Conservation (phyloP, 805 yeast genomes). For the Saccharomyces eubayanus region DNA sequence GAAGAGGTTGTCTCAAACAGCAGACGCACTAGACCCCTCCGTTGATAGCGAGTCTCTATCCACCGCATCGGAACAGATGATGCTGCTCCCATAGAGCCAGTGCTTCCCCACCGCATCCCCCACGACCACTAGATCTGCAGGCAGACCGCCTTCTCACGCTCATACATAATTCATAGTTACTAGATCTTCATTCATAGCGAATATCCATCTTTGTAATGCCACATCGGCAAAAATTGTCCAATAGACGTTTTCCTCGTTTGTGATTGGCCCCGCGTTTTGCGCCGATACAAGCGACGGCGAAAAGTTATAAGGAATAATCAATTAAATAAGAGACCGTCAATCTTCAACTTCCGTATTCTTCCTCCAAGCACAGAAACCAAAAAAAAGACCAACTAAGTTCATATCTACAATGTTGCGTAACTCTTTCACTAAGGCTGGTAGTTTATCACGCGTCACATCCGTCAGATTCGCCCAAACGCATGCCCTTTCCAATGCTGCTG, state of each 20-base stretch:
- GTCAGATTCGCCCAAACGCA: conserved; percentile 37
- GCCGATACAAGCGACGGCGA: background rate
- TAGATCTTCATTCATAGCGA: background rate
- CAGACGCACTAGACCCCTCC: background rate
- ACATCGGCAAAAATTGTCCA: background rate
- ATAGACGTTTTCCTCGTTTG: background rate
- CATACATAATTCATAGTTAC: background rate
- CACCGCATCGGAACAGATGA: background rate
- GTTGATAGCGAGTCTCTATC: background rate
- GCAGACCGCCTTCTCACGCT: background rate
- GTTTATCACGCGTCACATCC: conserved; percentile 28
- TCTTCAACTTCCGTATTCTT: background rate
- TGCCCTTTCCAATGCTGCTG: conserved; percentile 83
- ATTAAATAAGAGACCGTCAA: background rate
- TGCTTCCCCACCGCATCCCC: background rate
- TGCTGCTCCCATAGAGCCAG: background rate
- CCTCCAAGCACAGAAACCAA: background rate
- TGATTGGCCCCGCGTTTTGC: background rate
- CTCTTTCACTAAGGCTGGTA: conserved; percentile 13
- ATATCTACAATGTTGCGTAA: conserved; percentile 24
- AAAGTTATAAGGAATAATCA: background rate
- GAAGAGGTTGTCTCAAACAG: background rate
- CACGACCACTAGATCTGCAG: background rate
- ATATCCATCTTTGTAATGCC: background rate
- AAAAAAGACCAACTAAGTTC: background rate